Evolutionary conservation across 495 filamentous ascomycete species (phyloP).

Genomic region (Amphirosellinia nigrospora): DNA sequence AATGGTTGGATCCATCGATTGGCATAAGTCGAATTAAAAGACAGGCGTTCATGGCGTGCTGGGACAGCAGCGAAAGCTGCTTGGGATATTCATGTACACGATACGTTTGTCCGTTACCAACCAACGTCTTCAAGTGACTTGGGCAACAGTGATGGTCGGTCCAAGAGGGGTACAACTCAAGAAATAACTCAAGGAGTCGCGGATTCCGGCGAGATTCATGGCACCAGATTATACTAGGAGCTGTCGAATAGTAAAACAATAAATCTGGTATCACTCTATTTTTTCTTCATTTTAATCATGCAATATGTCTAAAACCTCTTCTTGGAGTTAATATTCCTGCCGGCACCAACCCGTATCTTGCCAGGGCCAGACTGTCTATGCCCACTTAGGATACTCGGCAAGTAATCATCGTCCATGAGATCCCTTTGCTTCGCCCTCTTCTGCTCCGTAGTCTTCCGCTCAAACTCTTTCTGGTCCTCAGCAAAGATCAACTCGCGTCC

Average conservation of each 20-base stretch:
- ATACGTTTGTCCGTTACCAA: neutral
- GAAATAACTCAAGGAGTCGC: neutral
- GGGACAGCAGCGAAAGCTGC: neutral
- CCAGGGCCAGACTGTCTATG: constrained; percentile 66
- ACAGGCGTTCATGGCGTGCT: constrained; percentile 22
- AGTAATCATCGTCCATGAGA: constrained; percentile 93
- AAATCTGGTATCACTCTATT: constrained; percentile 27
- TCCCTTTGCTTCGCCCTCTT: constrained; percentile 74
- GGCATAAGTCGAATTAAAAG: neutral
- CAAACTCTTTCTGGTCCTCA: constrained; percentile 96
- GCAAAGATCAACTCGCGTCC: constrained; percentile 79
- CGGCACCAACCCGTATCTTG: constrained; percentile 81
- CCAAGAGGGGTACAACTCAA: neutral
- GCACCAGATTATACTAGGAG: neutral
- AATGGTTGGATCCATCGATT: neutral
- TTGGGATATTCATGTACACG: neutral
- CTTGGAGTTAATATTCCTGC: constrained; percentile 82
- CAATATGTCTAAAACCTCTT: constrained; percentile 54
- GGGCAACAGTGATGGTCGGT: neutral
- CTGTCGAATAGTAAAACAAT: neutral
- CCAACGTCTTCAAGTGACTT: neutral
- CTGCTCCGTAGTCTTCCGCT: constrained; percentile 65
- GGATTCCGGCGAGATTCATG: too few species aligned
- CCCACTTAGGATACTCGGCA: constrained; percentile 85
- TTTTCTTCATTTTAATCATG: neutral